phyloP scores from a whole-genome alignment of 2,329 filamentous ascomycete genomes.

The Beauveria sp. region DNA sequence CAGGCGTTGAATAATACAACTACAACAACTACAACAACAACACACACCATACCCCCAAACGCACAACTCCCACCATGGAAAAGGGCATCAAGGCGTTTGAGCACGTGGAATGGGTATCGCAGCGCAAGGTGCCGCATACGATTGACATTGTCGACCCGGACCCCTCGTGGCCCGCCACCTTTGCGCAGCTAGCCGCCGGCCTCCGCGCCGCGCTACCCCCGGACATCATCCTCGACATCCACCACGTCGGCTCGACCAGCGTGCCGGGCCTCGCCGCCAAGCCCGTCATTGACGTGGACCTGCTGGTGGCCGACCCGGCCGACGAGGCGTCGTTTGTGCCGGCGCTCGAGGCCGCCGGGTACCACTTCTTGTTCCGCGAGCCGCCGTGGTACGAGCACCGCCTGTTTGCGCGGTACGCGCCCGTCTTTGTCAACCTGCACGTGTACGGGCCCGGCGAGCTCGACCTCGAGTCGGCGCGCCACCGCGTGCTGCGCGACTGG shows the following conservation, averaged over 20 bases:
- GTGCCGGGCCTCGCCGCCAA: slow-evolving; percentile 37
- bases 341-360: slow-evolving; percentile 29
- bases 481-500: slow-evolving; percentile 37
- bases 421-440: slow-evolving; percentile 32
- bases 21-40: too few species aligned
- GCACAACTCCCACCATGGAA: neutral
- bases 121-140: slow-evolving; percentile 12
- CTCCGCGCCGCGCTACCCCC: slow-evolving; percentile 21
- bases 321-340: slow-evolving; percentile 31
- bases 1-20: too few species aligned
- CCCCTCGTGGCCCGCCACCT: slow-evolving; percentile 22
- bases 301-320: slow-evolving; percentile 29
- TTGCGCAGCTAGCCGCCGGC: slow-evolving; percentile 18
- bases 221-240: slow-evolving; percentile 24
- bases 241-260: slow-evolving; percentile 38
- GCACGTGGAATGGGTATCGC: slow-evolving; percentile 10
- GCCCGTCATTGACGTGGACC: slow-evolving; percentile 39
- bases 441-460: slow-evolving; percentile 31
- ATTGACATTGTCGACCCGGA: slow-evolving; percentile 22
- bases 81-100: slow-evolving; percentile 4
- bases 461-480: slow-evolving; percentile 30
- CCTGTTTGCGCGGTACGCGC: slow-evolving; percentile 25
- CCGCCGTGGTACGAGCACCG: slow-evolving; percentile 35
- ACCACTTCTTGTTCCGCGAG: slow-evolving; percentile 34
- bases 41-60: neutral